These are phyloP conservation scores for Trichosanthes cucumerina DNA, from an alignment of 306 rosid species.

Conservation along the genomic window DNA sequence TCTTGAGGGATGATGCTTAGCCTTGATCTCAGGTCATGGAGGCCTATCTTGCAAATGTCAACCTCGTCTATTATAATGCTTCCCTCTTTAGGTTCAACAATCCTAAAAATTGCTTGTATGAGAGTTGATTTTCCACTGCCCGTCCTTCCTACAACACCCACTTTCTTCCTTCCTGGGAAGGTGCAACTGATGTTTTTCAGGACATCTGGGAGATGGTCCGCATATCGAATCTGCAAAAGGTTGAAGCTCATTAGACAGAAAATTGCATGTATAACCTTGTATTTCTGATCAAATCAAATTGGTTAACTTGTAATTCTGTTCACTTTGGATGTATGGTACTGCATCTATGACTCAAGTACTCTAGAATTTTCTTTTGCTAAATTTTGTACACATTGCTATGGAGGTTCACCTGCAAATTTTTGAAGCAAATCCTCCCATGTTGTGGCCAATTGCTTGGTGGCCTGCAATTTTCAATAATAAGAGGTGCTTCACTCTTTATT, in stretches of 20 bases:
- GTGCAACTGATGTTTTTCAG: conserved; percentile 69
- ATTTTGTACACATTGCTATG: background rate
- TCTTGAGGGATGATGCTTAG: conserved; percentile 95
- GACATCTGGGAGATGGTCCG: conserved; percentile 81
- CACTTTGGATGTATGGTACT: background rate
- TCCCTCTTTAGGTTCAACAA: conserved; percentile 83
- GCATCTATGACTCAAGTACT: background rate
- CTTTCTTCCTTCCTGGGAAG: conserved; percentile 77
- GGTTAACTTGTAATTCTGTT: background rate
- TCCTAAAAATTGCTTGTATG: conserved; percentile 82
- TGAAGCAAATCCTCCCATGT: conserved; percentile 61
- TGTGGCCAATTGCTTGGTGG: conserved; percentile 87
- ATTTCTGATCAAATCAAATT: background rate
- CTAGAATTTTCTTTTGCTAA: background rate
- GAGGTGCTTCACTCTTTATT: conserved; percentile 69
- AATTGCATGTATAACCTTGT: background rate
- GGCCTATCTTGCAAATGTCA: conserved; percentile 74
- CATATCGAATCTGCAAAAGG: conserved; percentile 65
- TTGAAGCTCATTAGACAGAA: background rate
- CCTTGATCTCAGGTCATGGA: conserved; percentile 82
- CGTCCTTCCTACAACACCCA: conserved; percentile 94
- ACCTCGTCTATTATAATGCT: conserved; percentile 68
- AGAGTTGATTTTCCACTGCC: conserved; percentile 97
- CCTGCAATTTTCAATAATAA: conserved; percentile 46
- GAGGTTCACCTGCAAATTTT: conserved; percentile 49